phyloP scores from a whole-genome alignment of 1,284 basidiomycete species.

The Leccinum insigne region DNA sequence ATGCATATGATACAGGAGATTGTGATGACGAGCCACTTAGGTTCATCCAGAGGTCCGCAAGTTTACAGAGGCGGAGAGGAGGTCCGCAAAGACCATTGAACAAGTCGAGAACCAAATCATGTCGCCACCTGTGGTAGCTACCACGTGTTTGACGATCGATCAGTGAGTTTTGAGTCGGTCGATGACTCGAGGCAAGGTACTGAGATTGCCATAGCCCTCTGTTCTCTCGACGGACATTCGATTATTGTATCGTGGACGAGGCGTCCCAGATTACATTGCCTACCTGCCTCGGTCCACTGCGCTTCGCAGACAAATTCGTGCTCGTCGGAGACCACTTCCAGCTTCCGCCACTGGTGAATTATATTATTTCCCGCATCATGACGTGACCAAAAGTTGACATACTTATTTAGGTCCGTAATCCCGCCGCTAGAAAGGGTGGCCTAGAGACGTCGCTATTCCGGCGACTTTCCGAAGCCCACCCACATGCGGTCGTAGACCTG shows the following conservation, averaged over 20 bases:
- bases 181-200: neutral
- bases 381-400: neutral
- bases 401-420: constrained; percentile 72
- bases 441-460: constrained; percentile 92
- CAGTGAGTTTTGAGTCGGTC: constrained; percentile 60
- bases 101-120: constrained; percentile 82
- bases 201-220: constrained; percentile 57
- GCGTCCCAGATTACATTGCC: constrained; percentile 98
- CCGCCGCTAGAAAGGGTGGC: constrained; percentile 79
- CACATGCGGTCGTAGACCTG: constrained; percentile 81
- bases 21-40: constrained; percentile 37
- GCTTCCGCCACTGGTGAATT: constrained; percentile 84
- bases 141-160: constrained; percentile 92
- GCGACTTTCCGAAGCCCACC: constrained; percentile 84
- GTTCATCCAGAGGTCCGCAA: constrained; percentile 78
- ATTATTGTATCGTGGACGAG: constrained; percentile 98
- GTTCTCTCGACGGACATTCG: constrained; percentile 85
- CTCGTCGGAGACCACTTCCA: constrained; percentile 98
- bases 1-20: neutral
- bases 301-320: constrained; percentile 89
- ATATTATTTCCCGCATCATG: neutral
- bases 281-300: constrained; percentile 91
- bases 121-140: constrained; percentile 91
- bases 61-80: constrained; percentile 64
- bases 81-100: constrained; percentile 62